phyloP scores from a whole-genome alignment of 495 filamentous ascomycete genomes.

The Aspergillus biplanus region DNA sequence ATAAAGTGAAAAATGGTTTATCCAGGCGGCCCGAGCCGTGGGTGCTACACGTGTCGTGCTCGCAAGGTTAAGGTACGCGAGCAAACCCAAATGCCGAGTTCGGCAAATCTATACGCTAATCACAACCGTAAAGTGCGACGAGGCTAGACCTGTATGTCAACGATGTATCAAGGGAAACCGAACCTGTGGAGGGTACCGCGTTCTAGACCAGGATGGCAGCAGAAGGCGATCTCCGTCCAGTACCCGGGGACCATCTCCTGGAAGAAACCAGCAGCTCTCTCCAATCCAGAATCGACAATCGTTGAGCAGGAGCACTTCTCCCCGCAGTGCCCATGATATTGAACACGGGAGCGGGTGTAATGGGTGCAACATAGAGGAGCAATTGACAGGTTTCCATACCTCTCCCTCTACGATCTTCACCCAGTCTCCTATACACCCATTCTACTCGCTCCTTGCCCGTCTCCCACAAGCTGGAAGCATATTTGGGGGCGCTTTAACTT shows the following conservation, averaged over 20 bases:
- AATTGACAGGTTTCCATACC: not conserved
- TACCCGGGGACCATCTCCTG: not conserved
- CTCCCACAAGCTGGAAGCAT: slow-evolving; percentile 10
- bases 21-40: slow-evolving; percentile 13
- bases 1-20: slow-evolving; percentile 10
- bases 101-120: not conserved
- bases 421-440: not conserved
- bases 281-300: not conserved
- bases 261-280: not conserved
- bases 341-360: not conserved
- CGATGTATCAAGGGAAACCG: slow-evolving; percentile 13
- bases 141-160: slow-evolving; percentile 8
- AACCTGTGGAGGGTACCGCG: slow-evolving; percentile 14
- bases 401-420: not conserved
- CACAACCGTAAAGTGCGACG: slow-evolving; percentile 8
- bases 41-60: slow-evolving; percentile 18
- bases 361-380: not conserved
- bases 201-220: not conserved
- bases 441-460: not conserved
- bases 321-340: not conserved
- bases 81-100: not conserved
- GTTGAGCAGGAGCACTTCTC: not conserved
- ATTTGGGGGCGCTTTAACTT: slow-evolving; percentile 7
- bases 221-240: not conserved
- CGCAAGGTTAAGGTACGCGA: slow-evolving; percentile 16